Conservation (phyloP, 2,329 filamentous ascomycete species). For the Trichoderma hamatum region DNA sequence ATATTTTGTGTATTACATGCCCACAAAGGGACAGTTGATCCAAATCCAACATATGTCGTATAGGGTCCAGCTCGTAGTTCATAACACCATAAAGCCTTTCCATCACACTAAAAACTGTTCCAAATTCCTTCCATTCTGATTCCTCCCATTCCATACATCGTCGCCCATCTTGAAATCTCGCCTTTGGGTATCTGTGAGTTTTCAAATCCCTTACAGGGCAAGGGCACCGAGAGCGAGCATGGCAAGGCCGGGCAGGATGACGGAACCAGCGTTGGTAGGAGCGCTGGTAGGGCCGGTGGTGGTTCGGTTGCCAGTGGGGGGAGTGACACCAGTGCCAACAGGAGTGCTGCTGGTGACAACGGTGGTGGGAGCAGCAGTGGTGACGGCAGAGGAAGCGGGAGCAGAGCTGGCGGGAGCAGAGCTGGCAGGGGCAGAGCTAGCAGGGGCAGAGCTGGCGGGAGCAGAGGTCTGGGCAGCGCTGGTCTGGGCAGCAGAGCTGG, state of each 20-base stretch:
- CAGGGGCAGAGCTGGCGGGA: constrained; percentile 13
- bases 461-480: constrained; percentile 7
- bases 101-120: background rate
- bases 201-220: constrained; percentile 41
- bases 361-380: constrained; percentile 26
- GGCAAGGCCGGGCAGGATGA: constrained; percentile 39
- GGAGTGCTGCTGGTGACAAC: constrained; percentile 26
- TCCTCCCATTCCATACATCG: background rate
- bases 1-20: constrained; percentile 31
- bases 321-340: constrained; percentile 27
- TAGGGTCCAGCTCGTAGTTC: constrained; percentile 22
- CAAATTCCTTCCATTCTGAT: background rate
- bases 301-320: constrained; percentile 30
- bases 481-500: constrained; percentile 9
- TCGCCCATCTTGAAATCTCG: background rate
- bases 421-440: background rate
- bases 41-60: constrained; percentile 26
- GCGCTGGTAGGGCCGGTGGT: constrained; percentile 24
- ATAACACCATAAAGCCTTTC: constrained; percentile 15
- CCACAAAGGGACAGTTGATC: constrained; percentile 13
- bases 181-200: background rate
- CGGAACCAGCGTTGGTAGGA: constrained; percentile 38
- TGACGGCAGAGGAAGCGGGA: constrained; percentile 16
- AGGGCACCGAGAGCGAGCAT: constrained; percentile 40
- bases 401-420: constrained; percentile 25